phyloP scores from a whole-genome alignment of 345 rosid genomes.

The Aquilaria yunnanensis region DNA sequence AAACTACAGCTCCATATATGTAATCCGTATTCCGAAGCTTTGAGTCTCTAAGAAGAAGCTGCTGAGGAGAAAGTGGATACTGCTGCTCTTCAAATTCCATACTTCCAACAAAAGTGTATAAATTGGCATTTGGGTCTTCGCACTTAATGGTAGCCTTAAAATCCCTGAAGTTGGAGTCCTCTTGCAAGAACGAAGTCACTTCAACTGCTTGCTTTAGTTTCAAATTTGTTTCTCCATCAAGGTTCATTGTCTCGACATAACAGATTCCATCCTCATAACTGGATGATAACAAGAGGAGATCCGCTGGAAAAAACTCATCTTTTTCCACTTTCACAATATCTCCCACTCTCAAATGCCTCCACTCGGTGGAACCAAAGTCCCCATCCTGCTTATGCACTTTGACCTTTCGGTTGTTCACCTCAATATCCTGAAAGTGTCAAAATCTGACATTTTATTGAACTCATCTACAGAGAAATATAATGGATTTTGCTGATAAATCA shows the following conservation, averaged over 20 bases:
- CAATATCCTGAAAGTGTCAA: constrained; percentile 48
- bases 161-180: constrained; percentile 47
- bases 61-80: constrained; percentile 71
- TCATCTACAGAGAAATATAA: too few species aligned
- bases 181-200: constrained; percentile 52
- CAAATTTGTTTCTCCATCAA: constrained; percentile 92
- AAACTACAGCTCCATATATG: constrained; percentile 72
- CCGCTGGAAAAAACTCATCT: constrained; percentile 82
- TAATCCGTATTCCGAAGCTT: constrained; percentile 81
- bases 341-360: constrained; percentile 79
- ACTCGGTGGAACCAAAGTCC: constrained; percentile 38
- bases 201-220: constrained; percentile 80
- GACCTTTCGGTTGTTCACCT: constrained; percentile 76
- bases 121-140: constrained; percentile 90
- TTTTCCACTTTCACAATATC: constrained; percentile 82
- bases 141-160: constrained; percentile 67
- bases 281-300: constrained; percentile 72
- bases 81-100: constrained; percentile 57
- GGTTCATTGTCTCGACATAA: constrained; percentile 96
- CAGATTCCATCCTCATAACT: constrained; percentile 78
- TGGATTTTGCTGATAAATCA: too few species aligned
- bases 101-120: constrained; percentile 74
- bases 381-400: constrained; percentile 54
- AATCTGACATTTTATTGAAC: too few species aligned
- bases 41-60: constrained; percentile 84